phyloP scores from a whole-genome alignment of 2,329 filamentous ascomycete genomes.

The Aaosphaeria pasadenensis region DNA sequence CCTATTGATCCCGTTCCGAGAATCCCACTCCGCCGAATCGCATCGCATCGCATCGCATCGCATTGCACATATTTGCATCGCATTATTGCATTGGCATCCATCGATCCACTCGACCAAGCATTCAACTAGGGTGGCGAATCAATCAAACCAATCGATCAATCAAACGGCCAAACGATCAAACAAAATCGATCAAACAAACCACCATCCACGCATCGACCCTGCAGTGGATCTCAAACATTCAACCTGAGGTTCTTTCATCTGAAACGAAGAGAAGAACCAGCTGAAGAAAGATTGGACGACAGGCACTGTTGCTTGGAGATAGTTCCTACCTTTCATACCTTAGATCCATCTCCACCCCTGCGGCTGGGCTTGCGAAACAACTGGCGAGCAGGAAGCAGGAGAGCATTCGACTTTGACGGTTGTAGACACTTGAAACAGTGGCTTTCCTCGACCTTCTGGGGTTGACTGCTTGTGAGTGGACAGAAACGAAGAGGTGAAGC shows the following conservation, averaged over 20 bases:
- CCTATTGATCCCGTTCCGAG: not conserved
- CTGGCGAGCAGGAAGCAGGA: conserved; percentile 19
- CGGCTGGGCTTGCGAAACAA: conserved; percentile 17
- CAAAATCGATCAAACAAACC: not conserved
- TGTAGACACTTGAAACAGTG: conserved; percentile 28
- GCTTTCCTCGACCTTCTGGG: conserved; percentile 20
- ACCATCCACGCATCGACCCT: not conserved
- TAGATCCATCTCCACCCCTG: not conserved
- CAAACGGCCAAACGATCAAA: not conserved
- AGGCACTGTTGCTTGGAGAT: conserved; percentile 21
- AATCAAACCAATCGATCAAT: not conserved
- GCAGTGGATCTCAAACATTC: not conserved
- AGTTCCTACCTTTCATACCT: conserved; percentile 5
- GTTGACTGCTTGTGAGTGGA: conserved; percentile 18
- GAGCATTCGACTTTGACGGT: conserved; percentile 2
- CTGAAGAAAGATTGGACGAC: conserved; percentile 29
- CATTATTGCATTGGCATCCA: not conserved
- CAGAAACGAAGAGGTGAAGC: conserved; percentile 27
- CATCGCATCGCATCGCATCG: not conserved
- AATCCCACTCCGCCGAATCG: not conserved
- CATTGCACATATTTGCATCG: not conserved
- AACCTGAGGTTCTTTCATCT: conserved; percentile 12
- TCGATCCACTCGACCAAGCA: not conserved
- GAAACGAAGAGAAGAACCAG: conserved; percentile 26
- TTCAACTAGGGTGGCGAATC: not conserved